Conservation (phyloP, 2,329 filamentous ascomycete species). For the Didymella keratinophila region DNA sequence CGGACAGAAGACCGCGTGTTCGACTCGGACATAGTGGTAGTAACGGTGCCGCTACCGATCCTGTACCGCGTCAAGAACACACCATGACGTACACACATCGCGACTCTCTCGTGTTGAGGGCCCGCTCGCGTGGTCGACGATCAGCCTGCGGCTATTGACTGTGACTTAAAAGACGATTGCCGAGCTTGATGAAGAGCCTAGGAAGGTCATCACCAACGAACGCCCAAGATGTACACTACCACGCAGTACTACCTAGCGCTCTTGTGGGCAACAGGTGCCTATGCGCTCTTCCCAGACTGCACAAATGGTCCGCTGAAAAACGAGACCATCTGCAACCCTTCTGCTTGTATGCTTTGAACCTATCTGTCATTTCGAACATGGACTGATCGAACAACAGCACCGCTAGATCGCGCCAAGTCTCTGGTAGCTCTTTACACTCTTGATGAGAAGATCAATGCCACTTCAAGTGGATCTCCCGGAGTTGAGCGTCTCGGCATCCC, state of each 20-base stretch:
- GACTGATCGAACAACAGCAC: conserved; percentile 25
- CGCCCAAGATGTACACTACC: conserved; percentile 22
- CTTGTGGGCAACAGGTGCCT: conserved; percentile 23
- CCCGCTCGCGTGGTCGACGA: neutral
- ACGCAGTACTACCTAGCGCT: conserved; percentile 19
- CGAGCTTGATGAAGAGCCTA: neutral
- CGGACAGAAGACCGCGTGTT: conserved; percentile 6
- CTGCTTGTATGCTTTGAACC: conserved; percentile 37
- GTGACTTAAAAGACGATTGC: conserved; percentile 24
- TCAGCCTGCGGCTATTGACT: conserved; percentile 30
- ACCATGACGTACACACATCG: conserved; percentile 26
- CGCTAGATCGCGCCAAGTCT: conserved; percentile 35
- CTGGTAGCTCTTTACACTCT: conserved; percentile 39
- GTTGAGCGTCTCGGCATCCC: conserved; percentile 63
- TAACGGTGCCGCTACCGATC: conserved; percentile 5
- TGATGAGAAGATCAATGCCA: conserved; percentile 61
- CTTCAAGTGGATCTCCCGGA: conserved; percentile 55
- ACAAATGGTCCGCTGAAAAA: conserved; percentile 59
- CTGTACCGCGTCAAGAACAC: conserved; percentile 10
- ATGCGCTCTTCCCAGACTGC: conserved; percentile 59
- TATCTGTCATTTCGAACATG: neutral
- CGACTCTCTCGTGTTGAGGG: conserved; percentile 13
- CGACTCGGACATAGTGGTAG: conserved; percentile 9
- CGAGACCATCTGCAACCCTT: conserved; percentile 61
- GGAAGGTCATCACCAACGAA: neutral